phyloP scores from a whole-genome alignment of 2,329 filamentous ascomycete genomes.

The Blumeriella jaapii region DNA sequence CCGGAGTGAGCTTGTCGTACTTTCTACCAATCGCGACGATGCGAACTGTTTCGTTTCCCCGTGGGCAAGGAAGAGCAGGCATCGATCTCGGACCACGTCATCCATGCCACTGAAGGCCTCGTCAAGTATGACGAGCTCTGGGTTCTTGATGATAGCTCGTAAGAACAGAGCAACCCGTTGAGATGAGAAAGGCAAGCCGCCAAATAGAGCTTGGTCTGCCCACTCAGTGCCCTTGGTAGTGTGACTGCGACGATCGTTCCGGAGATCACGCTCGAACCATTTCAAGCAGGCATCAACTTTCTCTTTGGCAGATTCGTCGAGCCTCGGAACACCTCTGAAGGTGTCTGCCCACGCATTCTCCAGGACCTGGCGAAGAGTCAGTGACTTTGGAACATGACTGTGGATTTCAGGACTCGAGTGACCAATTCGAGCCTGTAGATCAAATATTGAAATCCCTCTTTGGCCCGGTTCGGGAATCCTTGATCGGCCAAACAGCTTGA shows the following conservation, averaged over 20 bases:
- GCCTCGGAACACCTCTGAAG: slow-evolving; percentile 57
- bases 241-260: slow-evolving; percentile 28
- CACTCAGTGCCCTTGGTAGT: slow-evolving; percentile 34
- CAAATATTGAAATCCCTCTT: slow-evolving; percentile 78
- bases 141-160: slow-evolving; percentile 66
- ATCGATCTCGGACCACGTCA: slow-evolving; percentile 71
- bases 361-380: slow-evolving; percentile 62
- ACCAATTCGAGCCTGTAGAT: slow-evolving; percentile 80
- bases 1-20: no score
- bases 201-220: slow-evolving; percentile 58
- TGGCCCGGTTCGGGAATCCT: slow-evolving; percentile 59
- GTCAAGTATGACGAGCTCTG: slow-evolving; percentile 74
- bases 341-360: slow-evolving; percentile 89
- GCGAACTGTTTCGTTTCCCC: slow-evolving; percentile 43
- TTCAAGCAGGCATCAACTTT: slow-evolving; percentile 58
- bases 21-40: no score
- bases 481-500: slow-evolving; percentile 73
- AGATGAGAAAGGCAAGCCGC: slow-evolving; percentile 64
- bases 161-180: slow-evolving; percentile 82
- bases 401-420: slow-evolving; percentile 93
- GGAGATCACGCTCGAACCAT: slow-evolving; percentile 73
- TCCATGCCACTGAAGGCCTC: slow-evolving; percentile 86
- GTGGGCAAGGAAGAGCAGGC: slow-evolving; percentile 63
- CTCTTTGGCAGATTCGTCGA: slow-evolving; percentile 44
- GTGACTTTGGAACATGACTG: slow-evolving; percentile 72